A percentile compares a stretch with the other conserved stretches of the same genome.
Evolutionary conservation across 805 yeast genomes (phyloP).

Genomic region (Starmerella apicola): DNA sequence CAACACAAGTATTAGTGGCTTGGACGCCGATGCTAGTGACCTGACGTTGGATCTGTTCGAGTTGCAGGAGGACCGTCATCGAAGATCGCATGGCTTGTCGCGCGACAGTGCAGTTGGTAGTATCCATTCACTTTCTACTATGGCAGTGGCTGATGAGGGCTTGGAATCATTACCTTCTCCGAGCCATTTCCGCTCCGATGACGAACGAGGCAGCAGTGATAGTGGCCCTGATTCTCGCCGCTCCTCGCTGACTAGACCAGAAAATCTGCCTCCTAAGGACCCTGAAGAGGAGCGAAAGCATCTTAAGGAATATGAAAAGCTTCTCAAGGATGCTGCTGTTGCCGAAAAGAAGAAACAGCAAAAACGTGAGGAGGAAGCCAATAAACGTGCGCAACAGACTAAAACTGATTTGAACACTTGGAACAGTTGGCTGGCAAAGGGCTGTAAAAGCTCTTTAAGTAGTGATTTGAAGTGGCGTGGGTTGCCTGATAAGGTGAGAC

Average conservation of each 20-base stretch:
- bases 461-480: slow-evolving; percentile 55
- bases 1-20: slow-evolving; percentile 22
- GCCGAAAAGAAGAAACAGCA: slow-evolving; percentile 29
- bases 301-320: slow-evolving; percentile 38
- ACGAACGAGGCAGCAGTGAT: background rate
- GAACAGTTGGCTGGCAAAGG: slow-evolving; percentile 27
- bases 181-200: slow-evolving; percentile 1
- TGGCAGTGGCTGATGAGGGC: slow-evolving; percentile 4
- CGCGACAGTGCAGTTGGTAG: slow-evolving; percentile 2
- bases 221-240: slow-evolving; percentile 15
- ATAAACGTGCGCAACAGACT: slow-evolving; percentile 18
- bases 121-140: slow-evolving; percentile 4
- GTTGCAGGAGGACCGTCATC: slow-evolving; percentile 8
- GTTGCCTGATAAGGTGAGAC: slow-evolving; percentile 36
- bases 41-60: slow-evolving; percentile 24
- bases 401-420: slow-evolving; percentile 28
- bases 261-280: slow-evolving; percentile 55
- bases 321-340: slow-evolving; percentile 28
- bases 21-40: slow-evolving; percentile 29
- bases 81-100: background rate
- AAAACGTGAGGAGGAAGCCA: slow-evolving; percentile 19
- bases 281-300: slow-evolving; percentile 42
- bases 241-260: slow-evolving; percentile 45
- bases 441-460: slow-evolving; percentile 25
- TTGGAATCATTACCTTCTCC: slow-evolving; percentile 8